phyloP scores from a whole-genome alignment of 768 basidiomycete genomes.

The Phylloporus sp. region DNA sequence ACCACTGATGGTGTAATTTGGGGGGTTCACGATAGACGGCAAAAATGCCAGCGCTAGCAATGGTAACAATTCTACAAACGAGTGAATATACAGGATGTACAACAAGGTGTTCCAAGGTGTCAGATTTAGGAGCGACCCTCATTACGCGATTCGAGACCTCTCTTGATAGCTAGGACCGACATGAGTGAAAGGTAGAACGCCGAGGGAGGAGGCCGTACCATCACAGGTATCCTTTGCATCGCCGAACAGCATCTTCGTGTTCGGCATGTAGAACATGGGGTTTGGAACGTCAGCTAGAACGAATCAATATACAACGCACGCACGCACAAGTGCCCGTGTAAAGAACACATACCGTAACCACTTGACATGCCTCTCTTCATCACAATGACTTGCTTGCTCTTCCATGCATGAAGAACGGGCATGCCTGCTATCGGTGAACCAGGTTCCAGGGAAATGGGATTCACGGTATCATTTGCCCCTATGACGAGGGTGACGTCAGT shows the following conservation, averaged over 20 bases:
- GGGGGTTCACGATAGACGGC: not conserved
- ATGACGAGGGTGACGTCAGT: constrained; percentile 90
- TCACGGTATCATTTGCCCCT: constrained; percentile 90
- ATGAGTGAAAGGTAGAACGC: not conserved
- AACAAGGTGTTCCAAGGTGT: constrained; percentile 4
- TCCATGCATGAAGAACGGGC: constrained; percentile 91
- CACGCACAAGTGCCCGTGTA: not conserved
- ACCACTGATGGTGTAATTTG: not conserved
- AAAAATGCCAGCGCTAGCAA: not conserved
- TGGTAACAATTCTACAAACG: constrained; percentile 13
- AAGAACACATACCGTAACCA: constrained; percentile 61
- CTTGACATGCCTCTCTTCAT: constrained; percentile 91
- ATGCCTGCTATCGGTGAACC: constrained; percentile 88
- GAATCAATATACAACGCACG: not conserved
- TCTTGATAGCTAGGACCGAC: constrained; percentile 48
- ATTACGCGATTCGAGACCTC: constrained; percentile 43
- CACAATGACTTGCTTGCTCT: constrained; percentile 87
- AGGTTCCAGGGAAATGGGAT: constrained; percentile 82
- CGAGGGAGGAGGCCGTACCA: constrained; percentile 39
- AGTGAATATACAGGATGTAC: constrained; percentile 19
- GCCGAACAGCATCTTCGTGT: constrained; percentile 87
- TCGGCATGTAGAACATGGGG: constrained; percentile 90
- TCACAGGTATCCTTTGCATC: constrained; percentile 91
- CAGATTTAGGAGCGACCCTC: constrained; percentile 2
- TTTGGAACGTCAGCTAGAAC: constrained; percentile 80